These are phyloP conservation scores for Cadophora gregata DNA, from an alignment of 2,329 filamentous ascomycete species.

Conservation along the genomic window DNA sequence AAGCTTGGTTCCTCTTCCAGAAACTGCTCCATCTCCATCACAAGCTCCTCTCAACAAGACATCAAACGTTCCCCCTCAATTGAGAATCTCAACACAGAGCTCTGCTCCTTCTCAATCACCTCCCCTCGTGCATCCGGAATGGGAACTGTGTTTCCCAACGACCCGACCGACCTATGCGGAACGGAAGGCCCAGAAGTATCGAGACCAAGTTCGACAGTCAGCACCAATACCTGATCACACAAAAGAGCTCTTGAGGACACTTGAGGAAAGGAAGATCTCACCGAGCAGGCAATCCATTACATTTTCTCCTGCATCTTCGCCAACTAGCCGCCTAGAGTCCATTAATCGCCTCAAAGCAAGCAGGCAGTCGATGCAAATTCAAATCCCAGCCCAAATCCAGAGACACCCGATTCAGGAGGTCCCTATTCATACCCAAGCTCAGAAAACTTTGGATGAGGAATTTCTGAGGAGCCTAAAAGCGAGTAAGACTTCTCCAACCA, in stretches of 20 bases:
- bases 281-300: not conserved
- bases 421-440: not conserved
- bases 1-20: slow-evolving; percentile 18
- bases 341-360: not conserved
- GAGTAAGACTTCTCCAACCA: not conserved
- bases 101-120: not conserved
- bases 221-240: slow-evolving; percentile 6
- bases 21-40: slow-evolving; percentile 19
- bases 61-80: not conserved
- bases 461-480: not conserved
- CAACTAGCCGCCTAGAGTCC: not conserved
- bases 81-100: slow-evolving; percentile 13
- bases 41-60: not conserved
- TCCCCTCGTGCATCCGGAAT: slow-evolving; percentile 9
- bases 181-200: not conserved
- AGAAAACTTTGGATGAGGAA: not conserved
- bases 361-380: slow-evolving; percentile 10
- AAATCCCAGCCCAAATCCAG: not conserved
- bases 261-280: slow-evolving; percentile 10
- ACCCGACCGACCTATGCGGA: not conserved
- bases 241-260: not conserved
- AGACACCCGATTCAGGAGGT: not conserved
- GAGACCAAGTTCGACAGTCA: slow-evolving; percentile 3
- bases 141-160: slow-evolving; percentile 11
- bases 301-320: not conserved